These are phyloP conservation scores for Claviceps sp. DNA, from an alignment of 2,329 filamentous ascomycete genomes.

Conservation along the genomic window DNA sequence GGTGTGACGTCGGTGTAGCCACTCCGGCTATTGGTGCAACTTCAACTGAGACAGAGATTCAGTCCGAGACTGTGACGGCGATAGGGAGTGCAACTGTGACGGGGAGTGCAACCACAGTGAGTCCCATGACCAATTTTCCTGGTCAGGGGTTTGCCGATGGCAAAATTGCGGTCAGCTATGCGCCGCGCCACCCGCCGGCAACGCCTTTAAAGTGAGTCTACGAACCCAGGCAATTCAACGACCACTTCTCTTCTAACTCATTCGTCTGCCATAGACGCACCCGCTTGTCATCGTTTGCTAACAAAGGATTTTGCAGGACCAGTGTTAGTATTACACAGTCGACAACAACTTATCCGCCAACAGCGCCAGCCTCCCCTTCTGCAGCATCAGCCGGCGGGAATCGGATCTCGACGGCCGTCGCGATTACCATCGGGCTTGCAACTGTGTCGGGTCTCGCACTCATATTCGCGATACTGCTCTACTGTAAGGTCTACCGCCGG, in stretches of 20 bases:
- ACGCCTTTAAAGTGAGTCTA: no score
- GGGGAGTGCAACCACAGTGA: not conserved
- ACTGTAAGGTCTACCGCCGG: not conserved
- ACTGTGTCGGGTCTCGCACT: not conserved
- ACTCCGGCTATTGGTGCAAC: not conserved
- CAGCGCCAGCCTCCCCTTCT: not conserved
- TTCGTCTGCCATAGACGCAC: no score
- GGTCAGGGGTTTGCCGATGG: no score
- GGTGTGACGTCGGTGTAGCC: not conserved
- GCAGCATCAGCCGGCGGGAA: not conserved
- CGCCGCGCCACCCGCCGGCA: no score
- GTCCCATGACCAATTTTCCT: no score
- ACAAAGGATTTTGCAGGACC: no score
- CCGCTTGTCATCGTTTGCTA: no score
- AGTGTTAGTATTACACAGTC: no score
- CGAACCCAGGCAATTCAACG: no score
- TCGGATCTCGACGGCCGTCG: not conserved
- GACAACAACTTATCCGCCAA: not conserved
- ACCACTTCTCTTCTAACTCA: no score
- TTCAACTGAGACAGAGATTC: not conserved
- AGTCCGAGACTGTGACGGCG: not conserved
- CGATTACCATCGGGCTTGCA: slow-evolving; percentile 1
- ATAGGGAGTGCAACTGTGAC: not conserved
- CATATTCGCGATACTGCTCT: not conserved
- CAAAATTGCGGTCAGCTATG: no score